Conservation (phyloP, 371 early-diverging fungal species). For the Apophysomyces elegans region DNA sequence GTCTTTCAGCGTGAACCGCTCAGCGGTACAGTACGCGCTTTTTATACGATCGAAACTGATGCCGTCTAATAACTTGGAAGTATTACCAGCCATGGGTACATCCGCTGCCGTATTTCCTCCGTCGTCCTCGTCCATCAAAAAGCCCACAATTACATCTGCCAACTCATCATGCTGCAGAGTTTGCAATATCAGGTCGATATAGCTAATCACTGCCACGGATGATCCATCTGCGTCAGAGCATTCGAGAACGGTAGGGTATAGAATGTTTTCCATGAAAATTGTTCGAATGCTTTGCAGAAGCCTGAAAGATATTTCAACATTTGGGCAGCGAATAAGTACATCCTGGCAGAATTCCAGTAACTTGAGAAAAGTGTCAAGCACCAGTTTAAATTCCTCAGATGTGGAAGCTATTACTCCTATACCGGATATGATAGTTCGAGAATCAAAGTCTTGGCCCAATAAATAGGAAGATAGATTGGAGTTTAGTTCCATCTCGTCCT, state of each 20-base stretch:
- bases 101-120: conserved; percentile 15
- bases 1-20: conserved; percentile 77
- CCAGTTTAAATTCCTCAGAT: conserved; percentile 69
- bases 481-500: conserved; percentile 42
- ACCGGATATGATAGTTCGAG: conserved; percentile 21
- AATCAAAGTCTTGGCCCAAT: conserved; percentile 44
- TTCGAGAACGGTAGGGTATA: conserved; percentile 85
- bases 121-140: conserved; percentile 73
- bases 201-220: conserved; percentile 87
- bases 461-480: conserved; percentile 50
- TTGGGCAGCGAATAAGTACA: conserved; percentile 80
- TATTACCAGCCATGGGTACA: background rate
- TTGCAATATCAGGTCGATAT: conserved; percentile 83
- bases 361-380: conserved; percentile 80
- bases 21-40: conserved; percentile 50
- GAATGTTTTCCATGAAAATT: conserved; percentile 83
- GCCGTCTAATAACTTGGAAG: conserved; percentile 12
- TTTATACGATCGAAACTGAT: conserved; percentile 23
- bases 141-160: conserved; percentile 73
- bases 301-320: conserved; percentile 63
- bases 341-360: conserved; percentile 86
- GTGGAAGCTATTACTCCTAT: conserved; percentile 57
- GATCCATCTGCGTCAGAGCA: conserved; percentile 93
- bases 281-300: conserved; percentile 72
- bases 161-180: conserved; percentile 76